These are phyloP conservation scores for Saccharomycopsis babjevae DNA, from an alignment of 805 yeast genomes.

Conservation along the genomic window DNA sequence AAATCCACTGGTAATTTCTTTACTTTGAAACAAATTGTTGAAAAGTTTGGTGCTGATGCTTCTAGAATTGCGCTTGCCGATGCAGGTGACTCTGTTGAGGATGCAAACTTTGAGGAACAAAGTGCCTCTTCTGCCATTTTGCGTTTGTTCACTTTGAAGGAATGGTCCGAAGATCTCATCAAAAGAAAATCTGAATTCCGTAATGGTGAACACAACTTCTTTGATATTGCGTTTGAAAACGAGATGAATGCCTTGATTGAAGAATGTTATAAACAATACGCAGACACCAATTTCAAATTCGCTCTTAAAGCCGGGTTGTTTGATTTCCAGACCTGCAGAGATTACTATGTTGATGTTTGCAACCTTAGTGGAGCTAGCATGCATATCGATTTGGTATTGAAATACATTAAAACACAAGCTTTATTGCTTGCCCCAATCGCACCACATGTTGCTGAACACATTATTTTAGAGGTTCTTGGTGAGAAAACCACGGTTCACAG, in stretches of 20 bases:
- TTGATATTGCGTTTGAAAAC: conserved; percentile 83
- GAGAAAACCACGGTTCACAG: conserved; percentile 54
- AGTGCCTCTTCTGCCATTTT: conserved; percentile 96
- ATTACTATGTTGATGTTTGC: conserved; percentile 80
- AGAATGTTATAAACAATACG: conserved; percentile 62
- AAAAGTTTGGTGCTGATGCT: conserved; percentile 96
- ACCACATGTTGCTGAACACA: conserved; percentile 89
- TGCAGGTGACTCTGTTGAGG: conserved; percentile 96
- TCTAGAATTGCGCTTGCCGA: conserved; percentile 95
- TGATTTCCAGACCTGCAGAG: conserved; percentile 92
- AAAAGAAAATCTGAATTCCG: conserved; percentile 43
- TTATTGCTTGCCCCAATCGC: conserved; percentile 84
- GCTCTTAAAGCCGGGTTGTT: conserved; percentile 88
- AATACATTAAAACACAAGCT: conserved; percentile 80
- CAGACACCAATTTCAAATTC: conserved; percentile 66
- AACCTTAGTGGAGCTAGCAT: conserved; percentile 37
- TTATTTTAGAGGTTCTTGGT: conserved; percentile 74
- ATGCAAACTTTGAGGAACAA: conserved; percentile 94
- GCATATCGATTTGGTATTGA: conserved; percentile 74
- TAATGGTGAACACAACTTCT: conserved; percentile 50
- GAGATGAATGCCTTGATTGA: conserved; percentile 81
- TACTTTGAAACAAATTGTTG: conserved; percentile 75
- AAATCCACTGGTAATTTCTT: conserved; percentile 95
- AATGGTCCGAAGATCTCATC: conserved; percentile 83
- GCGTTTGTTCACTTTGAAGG: conserved; percentile 83